phyloP scores from a whole-genome alignment of 495 filamentous ascomycete species.

The Tuber umbilicatum region DNA sequence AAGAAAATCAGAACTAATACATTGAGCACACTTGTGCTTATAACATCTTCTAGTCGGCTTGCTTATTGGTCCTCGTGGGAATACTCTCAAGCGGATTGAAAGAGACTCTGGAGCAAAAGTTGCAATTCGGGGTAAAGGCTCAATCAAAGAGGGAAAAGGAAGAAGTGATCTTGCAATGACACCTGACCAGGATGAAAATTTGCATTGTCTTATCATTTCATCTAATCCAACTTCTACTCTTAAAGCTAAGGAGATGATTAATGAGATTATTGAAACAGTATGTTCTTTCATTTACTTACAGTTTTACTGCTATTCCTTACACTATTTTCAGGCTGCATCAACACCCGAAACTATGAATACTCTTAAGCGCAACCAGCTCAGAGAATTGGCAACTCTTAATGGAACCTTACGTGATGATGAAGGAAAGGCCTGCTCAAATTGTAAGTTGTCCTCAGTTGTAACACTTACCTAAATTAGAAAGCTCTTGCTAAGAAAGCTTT shows the following conservation, averaged over 20 bases:
- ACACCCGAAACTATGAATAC: slow-evolving; percentile 76
- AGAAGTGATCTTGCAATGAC: slow-evolving; percentile 73
- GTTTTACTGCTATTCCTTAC: slow-evolving; percentile 2
- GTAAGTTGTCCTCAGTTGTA: slow-evolving; percentile 50
- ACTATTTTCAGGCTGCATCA: slow-evolving; percentile 57
- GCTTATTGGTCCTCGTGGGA: slow-evolving; percentile 79
- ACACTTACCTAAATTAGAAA: background rate
- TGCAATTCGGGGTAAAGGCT: slow-evolving; percentile 76
- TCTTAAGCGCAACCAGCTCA: slow-evolving; percentile 72
- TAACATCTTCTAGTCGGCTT: slow-evolving; percentile 69
- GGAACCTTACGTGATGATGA: slow-evolving; percentile 78
- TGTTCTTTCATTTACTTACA: slow-evolving; percentile 35
- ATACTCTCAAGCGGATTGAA: slow-evolving; percentile 79
- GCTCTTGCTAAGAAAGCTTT: slow-evolving; percentile 25
- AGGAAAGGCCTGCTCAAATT: slow-evolving; percentile 99
- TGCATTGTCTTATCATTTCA: slow-evolving; percentile 77
- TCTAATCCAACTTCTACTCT: slow-evolving; percentile 76
- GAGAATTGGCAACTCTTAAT: slow-evolving; percentile 72
- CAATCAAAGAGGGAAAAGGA: slow-evolving; percentile 77
- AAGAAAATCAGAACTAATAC: background rate
- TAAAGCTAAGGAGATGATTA: slow-evolving; percentile 71
- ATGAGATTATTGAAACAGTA: slow-evolving; percentile 74
- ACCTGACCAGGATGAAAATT: slow-evolving; percentile 78
- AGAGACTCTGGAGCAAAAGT: slow-evolving; percentile 72
- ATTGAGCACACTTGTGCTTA: slow-evolving; percentile 11